Conservation (phyloP, 1,139 yeast genomes). For the Groenewaldozyma auringiensis region DNA sequence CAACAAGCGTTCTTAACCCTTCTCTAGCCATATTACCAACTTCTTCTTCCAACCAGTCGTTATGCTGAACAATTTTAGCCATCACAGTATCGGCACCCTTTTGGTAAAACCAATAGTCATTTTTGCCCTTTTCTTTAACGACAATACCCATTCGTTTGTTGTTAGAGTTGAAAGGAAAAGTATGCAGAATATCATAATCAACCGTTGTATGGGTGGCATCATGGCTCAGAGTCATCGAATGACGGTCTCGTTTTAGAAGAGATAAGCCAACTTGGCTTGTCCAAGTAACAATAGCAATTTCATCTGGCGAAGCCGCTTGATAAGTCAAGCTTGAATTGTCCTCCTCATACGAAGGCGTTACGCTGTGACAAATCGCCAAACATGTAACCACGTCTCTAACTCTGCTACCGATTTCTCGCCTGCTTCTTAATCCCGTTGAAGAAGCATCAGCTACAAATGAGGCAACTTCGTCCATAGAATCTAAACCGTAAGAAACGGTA, state of each 20-base stretch:
- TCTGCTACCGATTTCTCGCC: constrained; percentile 62
- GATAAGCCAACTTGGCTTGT: constrained; percentile 81
- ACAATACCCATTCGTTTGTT: constrained; percentile 95
- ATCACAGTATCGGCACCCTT: constrained; percentile 98
- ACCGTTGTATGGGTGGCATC: constrained; percentile 46
- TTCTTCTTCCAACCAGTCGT: constrained; percentile 97
- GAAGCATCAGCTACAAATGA: constrained; percentile 46
- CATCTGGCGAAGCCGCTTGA: constrained; percentile 99
- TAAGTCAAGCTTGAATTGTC: constrained; percentile 56
- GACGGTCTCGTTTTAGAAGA: constrained; percentile 72
- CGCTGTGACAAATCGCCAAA: constrained; percentile 89
- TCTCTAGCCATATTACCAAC: constrained; percentile 97
- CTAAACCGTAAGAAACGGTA: constrained; percentile 84
- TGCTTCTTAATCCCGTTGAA: constrained; percentile 31
- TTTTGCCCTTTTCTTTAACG: constrained; percentile 52
- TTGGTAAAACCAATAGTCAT: constrained; percentile 74
- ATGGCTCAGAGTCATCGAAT: constrained; percentile 61
- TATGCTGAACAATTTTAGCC: constrained; percentile 72
- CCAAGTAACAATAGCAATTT: constrained; percentile 91
- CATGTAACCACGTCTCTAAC: constrained; percentile 77
- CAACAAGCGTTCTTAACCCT: constrained; percentile 89
- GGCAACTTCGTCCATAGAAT: constrained; percentile 80
- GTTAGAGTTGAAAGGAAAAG: constrained; percentile 92
- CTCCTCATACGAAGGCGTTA: constrained; percentile 72
- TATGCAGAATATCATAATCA: constrained; percentile 63